Percentiles rank a stretch among this genome's conserved stretches.
phyloP scores from a whole-genome alignment of 139 green algal species.

The Axilococcus clingmanii region DNA sequence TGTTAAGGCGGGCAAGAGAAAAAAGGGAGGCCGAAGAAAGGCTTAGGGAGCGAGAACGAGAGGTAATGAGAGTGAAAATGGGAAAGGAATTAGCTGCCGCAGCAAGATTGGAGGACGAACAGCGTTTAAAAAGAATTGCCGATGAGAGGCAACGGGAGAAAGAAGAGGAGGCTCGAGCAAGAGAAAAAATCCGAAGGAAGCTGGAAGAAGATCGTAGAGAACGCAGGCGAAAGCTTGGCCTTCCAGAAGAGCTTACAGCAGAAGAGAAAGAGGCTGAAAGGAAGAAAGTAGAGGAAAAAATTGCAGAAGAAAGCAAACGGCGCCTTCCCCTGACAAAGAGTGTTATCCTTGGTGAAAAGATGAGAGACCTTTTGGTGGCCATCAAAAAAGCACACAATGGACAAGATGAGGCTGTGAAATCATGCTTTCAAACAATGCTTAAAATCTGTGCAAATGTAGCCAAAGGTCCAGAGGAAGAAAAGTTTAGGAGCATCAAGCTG shows the following conservation, averaged over 20 bases:
- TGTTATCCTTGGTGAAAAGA: conserved; percentile 38
- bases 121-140: conserved; percentile 49
- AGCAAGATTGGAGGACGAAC: conserved; percentile 66
- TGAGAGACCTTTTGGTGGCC: conserved; percentile 56
- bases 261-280: conserved; percentile 69
- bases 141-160: conserved; percentile 62
- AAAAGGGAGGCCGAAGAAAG: conserved; percentile 60
- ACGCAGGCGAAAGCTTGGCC: conserved; percentile 66
- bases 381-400: conserved; percentile 71
- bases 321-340: conserved; percentile 59
- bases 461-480: conserved; percentile 59
- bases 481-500: conserved; percentile 76
- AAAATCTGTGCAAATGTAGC: conserved; percentile 84
- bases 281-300: conserved; percentile 26
- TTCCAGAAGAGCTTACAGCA: conserved; percentile 80
- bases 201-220: conserved; percentile 81
- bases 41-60: conserved; percentile 52
- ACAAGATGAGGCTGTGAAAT: conserved; percentile 57
- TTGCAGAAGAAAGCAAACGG: conserved; percentile 30
- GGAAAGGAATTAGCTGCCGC: conserved; percentile 55
- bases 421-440: conserved; percentile 53
- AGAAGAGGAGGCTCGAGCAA: conserved; percentile 45
- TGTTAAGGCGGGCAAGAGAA: conserved; percentile 52
- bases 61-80: conserved; percentile 45
- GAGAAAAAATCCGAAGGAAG: conserved; percentile 60